These are phyloP conservation scores for Casuarina glauca DNA, from an alignment of 306 rosid species.

Conservation along the genomic window DNA sequence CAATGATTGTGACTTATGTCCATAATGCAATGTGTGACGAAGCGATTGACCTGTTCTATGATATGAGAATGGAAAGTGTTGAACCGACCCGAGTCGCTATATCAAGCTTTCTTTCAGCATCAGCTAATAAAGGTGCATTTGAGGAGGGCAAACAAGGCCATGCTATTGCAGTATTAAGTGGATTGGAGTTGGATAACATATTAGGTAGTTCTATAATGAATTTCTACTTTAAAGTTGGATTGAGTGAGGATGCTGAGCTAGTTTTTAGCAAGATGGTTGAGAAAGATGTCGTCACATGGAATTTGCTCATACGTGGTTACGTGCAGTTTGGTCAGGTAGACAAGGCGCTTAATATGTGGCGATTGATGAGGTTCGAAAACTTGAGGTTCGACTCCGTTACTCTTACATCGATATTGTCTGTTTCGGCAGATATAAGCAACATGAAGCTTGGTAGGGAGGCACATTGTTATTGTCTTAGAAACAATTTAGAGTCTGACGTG, in stretches of 20 bases:
- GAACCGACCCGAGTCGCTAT: conserved; percentile 62
- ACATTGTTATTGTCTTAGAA: conserved; percentile 69
- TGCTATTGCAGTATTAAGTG: conserved; percentile 52
- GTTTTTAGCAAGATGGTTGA: conserved; percentile 46
- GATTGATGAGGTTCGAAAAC: conserved; percentile 46
- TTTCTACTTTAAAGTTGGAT: conserved; percentile 77
- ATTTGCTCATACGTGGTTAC: conserved; percentile 69
- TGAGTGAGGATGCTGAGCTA: conserved; percentile 61
- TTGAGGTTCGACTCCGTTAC: conserved; percentile 74
- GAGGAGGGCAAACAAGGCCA: conserved; percentile 82
- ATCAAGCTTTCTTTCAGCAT: conserved; percentile 64
- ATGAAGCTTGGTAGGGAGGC: conserved; percentile 57
- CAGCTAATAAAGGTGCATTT: conserved; percentile 53
- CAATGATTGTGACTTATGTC: conserved; percentile 55
- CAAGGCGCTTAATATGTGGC: conserved; percentile 55
- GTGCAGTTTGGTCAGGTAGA: conserved; percentile 54
- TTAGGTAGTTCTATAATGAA: conserved; percentile 76
- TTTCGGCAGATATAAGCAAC: conserved; percentile 58
- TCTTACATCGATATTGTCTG: conserved; percentile 60
- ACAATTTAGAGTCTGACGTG: conserved; percentile 56
- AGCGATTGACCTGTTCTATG: conserved; percentile 50
- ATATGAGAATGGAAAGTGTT: conserved; percentile 54
- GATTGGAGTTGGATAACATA: conserved; percentile 51
- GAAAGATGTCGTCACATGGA: conserved; percentile 82
- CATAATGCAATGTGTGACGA: conserved; percentile 66